Base-by-base conservation (phyloP, 2,329 filamentous ascomycete species). In the Ascochyta rabiei region DNA sequence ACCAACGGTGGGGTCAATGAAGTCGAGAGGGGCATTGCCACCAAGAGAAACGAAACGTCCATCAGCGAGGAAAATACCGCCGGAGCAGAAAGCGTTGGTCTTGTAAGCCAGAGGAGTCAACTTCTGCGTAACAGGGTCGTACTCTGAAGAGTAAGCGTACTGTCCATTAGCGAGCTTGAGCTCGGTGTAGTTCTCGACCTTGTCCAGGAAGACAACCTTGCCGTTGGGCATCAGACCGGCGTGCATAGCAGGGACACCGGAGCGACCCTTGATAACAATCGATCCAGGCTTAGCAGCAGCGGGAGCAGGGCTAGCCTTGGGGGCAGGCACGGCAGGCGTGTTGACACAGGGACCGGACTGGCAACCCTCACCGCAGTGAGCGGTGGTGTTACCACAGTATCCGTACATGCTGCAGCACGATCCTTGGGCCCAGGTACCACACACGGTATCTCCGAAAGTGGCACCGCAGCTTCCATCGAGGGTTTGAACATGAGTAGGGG, bases 241-340 rank as follows among this genome's bases (percentile, higher is more conserved):
- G 62, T 86, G 84, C 85, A 87, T 87, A 15, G 79, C 83, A 35
- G 84, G 84, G n/a, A 86, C 84, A 60, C 85, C 85, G 47, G 82
- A 83, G 53, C 80, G 73, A 16, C 83, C 84, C 49, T 82, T 76
- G 31, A 84, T 68, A 2, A 72, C 70, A 61, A 86, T 80, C 31
- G 71, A 71, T 28, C 81, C 81, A 30, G 77, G 76, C 42, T 78
- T 79, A 13, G 75, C 64, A 50, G 77, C 77, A 13, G 68, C 72
- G 28, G 80, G 79, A 37, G 81, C 80, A 19, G 80, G 76, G 49
- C 75, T 77, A 16, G 77, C 73, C 24, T 70, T 72, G 31, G 77
- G 77, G n/a, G 76, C 76, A 26, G 76, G 60, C 4, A 66, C 66
- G 6, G 79, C 71, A 7, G 79, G 73, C 28, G 71, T 74, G 31